Evolutionary conservation across 2,329 filamentous ascomycete genomes (phyloP).

Genomic region (Simplicillium sp.): DNA sequence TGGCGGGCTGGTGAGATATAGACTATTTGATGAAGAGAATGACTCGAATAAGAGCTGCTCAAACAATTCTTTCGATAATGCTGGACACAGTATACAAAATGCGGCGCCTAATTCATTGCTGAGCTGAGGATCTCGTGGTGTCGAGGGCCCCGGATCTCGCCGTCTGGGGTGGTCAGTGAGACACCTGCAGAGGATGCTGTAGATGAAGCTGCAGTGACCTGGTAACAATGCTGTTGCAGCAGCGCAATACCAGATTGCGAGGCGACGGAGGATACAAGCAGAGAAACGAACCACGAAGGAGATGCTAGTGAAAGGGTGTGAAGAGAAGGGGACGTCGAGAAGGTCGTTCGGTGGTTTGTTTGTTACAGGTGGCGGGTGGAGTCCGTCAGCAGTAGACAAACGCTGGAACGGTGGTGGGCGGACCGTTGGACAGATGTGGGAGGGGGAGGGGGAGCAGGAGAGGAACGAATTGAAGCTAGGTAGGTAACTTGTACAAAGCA

Average conservation of each 20-base stretch:
- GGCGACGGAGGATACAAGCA: neutral
- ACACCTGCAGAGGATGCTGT: neutral
- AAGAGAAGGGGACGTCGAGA: neutral
- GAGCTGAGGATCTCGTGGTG: neutral
- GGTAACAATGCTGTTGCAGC: too few relatives aligned
- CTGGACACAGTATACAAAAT: neutral
- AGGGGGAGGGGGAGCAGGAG: too few relatives aligned
- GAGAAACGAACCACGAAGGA: neutral
- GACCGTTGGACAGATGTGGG: too few relatives aligned
- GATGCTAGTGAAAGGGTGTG: neutral
- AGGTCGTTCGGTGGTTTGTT: neutral
- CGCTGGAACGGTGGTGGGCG: too few relatives aligned
- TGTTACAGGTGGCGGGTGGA: neutral
- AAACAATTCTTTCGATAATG: neutral
- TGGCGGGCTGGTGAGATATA: neutral
- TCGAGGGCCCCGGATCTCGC: neutral
- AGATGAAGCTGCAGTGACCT: neutral
- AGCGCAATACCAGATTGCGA: too few relatives aligned
- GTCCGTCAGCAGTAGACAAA: too few relatives aligned
- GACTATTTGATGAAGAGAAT: neutral
- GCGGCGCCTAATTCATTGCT: neutral
- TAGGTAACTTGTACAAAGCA: too few relatives aligned
- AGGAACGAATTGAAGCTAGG: too few relatives aligned
- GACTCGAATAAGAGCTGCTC: neutral
- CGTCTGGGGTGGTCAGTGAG: neutral